Evolutionary conservation across 495 filamentous ascomycete species (phyloP).

Genomic region (Penicillium canariense): DNA sequence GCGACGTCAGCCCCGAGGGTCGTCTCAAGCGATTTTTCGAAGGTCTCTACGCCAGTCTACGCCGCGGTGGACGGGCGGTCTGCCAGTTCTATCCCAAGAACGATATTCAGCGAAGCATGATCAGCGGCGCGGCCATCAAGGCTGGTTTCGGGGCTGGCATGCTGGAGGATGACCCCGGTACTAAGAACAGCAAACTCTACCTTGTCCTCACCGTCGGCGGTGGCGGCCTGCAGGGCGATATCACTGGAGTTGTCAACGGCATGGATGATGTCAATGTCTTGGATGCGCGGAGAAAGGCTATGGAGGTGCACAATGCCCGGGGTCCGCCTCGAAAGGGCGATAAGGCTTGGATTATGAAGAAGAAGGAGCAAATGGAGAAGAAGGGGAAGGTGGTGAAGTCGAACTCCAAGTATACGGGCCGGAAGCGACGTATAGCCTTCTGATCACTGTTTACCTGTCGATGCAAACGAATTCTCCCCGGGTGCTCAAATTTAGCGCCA

Average conservation of each 20-base stretch:
- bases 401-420: slow-evolving; percentile 87
- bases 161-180: slow-evolving; percentile 90
- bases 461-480: not conserved
- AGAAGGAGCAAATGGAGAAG: slow-evolving; percentile 92
- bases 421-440: slow-evolving; percentile 67
- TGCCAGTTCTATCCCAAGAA: slow-evolving; percentile 99
- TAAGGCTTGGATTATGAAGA: slow-evolving; percentile 86
- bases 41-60: slow-evolving; percentile 80
- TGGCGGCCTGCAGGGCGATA: slow-evolving; percentile 71
- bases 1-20: slow-evolving; percentile 72
- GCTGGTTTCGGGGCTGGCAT: slow-evolving; percentile 95
- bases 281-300: slow-evolving; percentile 62
- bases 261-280: slow-evolving; percentile 84
- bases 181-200: slow-evolving; percentile 92
- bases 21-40: slow-evolving; percentile 84
- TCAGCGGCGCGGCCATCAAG: slow-evolving; percentile 80
- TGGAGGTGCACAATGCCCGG: slow-evolving; percentile 44
- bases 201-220: slow-evolving; percentile 91
- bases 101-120: slow-evolving; percentile 86
- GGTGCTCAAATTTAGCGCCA: too few relatives aligned
- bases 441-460: slow-evolving; percentile 23
- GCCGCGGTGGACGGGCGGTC: slow-evolving; percentile 84
- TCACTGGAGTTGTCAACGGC: slow-evolving; percentile 78
- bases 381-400: slow-evolving; percentile 94
- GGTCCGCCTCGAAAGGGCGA: slow-evolving; percentile 67